Percentiles rank a stretch among this genome's conserved stretches.
phyloP scores from a whole-genome alignment of 495 filamentous ascomycete genomes.

The Clavariopsis aquatica region DNA sequence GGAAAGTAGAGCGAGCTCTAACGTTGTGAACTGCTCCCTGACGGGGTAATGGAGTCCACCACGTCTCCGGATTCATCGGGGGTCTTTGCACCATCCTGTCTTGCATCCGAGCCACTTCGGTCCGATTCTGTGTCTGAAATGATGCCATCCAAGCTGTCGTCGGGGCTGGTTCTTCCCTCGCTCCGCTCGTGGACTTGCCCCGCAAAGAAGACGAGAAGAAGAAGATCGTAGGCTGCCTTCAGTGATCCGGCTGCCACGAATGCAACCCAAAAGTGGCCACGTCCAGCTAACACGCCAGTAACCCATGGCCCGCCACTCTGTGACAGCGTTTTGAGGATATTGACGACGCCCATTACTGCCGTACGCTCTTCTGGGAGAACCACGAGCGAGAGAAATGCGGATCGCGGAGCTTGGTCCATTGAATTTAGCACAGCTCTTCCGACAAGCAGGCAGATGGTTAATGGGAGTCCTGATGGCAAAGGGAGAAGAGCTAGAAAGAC shows the following conservation, averaged over 20 bases:
- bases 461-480: slow-evolving; percentile 57
- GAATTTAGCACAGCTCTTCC: slow-evolving; percentile 63
- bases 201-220: slow-evolving; percentile 32
- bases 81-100: background rate
- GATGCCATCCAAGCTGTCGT: background rate
- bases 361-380: slow-evolving; percentile 37
- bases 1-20: background rate
- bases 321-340: slow-evolving; percentile 35
- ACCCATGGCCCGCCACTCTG: slow-evolving; percentile 33
- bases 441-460: slow-evolving; percentile 65
- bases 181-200: slow-evolving; percentile 6
- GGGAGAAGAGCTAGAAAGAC: slow-evolving; percentile 72
- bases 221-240: slow-evolving; percentile 37
- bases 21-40: background rate
- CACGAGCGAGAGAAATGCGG: slow-evolving; percentile 51
- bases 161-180: too few species aligned
- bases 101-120: background rate
- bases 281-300: slow-evolving; percentile 33
- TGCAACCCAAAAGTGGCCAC: slow-evolving; percentile 28
- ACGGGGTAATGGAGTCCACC: background rate
- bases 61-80: background rate
- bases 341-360: slow-evolving; percentile 41
- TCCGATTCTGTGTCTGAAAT: background rate
- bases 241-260: slow-evolving; percentile 37
- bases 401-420: slow-evolving; percentile 82